Conservation (phyloP, 371 early-diverging fungal species). For the Mortierella sp. region DNA sequence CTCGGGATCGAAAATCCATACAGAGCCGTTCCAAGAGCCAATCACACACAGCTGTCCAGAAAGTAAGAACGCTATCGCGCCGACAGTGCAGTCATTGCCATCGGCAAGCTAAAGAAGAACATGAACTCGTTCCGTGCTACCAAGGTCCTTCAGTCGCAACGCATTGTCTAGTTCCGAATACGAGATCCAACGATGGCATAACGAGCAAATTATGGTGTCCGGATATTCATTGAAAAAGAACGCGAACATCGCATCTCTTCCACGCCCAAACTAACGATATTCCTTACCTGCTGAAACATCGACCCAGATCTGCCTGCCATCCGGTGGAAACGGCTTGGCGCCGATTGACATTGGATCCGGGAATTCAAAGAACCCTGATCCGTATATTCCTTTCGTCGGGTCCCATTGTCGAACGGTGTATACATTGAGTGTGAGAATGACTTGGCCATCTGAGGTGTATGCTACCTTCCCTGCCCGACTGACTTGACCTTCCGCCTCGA, state of each 20-base stretch:
- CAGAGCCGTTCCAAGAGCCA: not conserved
- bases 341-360: not conserved
- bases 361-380: not conserved
- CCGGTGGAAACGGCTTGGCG: not conserved
- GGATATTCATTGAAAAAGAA: no score
- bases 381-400: not conserved
- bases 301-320: not conserved
- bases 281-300: not conserved
- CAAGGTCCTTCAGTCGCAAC: not conserved
- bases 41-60: not conserved
- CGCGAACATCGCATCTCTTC: no score
- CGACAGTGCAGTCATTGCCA: not conserved
- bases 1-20: not conserved
- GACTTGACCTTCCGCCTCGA: not conserved
- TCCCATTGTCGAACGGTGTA: not conserved
- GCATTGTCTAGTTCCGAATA: not conserved
- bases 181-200: not conserved
- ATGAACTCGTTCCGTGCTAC: not conserved
- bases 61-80: not conserved
- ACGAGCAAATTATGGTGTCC: no score
- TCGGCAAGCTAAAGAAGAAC: not conserved
- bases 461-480: not conserved
- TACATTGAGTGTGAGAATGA: not conserved
- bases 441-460: not conserved
- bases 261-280: no score